These are phyloP conservation scores for Bjerkandera adusta DNA, from an alignment of 1,284 basidiomycete species.

Conservation along the genomic window DNA sequence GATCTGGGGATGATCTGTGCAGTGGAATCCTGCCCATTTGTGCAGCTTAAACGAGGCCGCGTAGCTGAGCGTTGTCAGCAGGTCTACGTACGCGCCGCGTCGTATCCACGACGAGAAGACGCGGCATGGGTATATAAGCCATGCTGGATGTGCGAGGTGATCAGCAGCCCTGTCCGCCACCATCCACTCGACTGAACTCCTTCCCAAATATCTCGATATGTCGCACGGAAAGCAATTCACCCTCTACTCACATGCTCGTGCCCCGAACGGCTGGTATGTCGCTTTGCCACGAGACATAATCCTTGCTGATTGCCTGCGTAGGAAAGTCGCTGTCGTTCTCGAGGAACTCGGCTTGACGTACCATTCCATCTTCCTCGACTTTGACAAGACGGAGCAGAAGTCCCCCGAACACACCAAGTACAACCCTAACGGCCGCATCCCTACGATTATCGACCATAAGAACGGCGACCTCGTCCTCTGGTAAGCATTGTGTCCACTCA, in stretches of 20 bases:
- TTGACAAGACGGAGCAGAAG: conserved; percentile 26
- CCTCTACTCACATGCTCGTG: conserved; percentile 21
- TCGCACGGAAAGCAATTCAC: conserved; percentile 20
- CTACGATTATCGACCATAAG: conserved; percentile 30
- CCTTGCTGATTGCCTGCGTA: not conserved
- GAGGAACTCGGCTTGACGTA: conserved; percentile 26
- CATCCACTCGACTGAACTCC: no score
- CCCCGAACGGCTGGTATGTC: conserved; percentile 15
- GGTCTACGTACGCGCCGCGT: no score
- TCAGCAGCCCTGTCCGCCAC: no score
- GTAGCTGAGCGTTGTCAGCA: no score
- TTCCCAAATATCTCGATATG: no score
- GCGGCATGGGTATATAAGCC: no score
- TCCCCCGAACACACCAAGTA: conserved; percentile 17
- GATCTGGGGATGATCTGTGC: no score
- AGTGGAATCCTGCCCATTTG: no score
- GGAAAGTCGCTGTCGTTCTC: conserved; percentile 23
- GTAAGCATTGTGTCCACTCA: not conserved
- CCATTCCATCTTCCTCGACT: conserved; percentile 25
- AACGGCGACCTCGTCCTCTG: conserved; percentile 23
- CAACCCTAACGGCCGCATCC: conserved; percentile 28
- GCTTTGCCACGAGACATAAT: not conserved
- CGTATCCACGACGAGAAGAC: no score
- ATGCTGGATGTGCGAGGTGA: no score
- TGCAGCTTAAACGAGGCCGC: no score